These are phyloP conservation scores for Cenchrus fungigraminus DNA, from an alignment of 176 grass and related monocot species.

Conservation along the genomic window DNA sequence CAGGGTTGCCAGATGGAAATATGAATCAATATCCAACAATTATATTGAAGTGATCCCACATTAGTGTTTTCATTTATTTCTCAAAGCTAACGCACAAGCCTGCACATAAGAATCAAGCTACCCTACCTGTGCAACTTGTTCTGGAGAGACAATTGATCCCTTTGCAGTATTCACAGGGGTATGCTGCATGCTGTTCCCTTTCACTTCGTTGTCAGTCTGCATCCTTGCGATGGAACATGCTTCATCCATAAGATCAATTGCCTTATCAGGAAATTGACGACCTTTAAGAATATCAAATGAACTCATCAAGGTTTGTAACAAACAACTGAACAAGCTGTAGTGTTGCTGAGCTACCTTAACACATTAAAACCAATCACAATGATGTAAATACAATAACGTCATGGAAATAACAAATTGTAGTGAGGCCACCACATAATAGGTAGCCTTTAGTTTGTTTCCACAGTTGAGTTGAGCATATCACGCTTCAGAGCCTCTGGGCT, in stretches of 20 bases:
- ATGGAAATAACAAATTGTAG: too few relatives aligned
- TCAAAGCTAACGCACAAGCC: too few relatives aligned
- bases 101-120: neutral
- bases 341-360: too few relatives aligned
- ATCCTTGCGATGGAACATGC: too few relatives aligned
- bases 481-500: too few relatives aligned
- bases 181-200: neutral
- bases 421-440: too few relatives aligned
- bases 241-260: neutral
- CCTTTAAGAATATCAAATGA: neutral
- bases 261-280: neutral
- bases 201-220: neutral
- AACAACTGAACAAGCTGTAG: neutral
- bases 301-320: neutral
- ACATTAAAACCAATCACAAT: too few relatives aligned
- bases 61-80: neutral
- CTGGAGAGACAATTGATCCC: neutral
- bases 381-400: too few relatives aligned
- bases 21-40: neutral
- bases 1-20: neutral
- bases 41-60: too few relatives aligned
- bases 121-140: neutral
- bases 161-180: neutral
- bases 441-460: too few relatives aligned
- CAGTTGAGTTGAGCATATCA: too few relatives aligned